phyloP scores from a whole-genome alignment of 1,284 basidiomycete genomes.

The Exsudoporus floridanus region DNA sequence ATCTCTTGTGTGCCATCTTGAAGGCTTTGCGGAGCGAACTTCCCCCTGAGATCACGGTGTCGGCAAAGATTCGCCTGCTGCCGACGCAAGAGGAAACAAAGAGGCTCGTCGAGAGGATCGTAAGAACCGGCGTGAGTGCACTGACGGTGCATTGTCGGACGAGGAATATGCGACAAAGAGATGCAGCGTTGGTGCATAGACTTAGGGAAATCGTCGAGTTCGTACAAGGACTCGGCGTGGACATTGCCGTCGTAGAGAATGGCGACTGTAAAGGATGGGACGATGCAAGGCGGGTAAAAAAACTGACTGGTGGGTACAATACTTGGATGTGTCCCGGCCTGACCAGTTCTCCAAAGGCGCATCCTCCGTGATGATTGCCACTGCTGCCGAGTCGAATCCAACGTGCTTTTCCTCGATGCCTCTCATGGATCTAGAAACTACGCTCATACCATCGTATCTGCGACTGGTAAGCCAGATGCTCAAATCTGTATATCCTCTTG shows the following conservation, averaged over 20 bases:
- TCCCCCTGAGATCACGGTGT: slow-evolving; percentile 77
- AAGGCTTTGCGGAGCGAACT: slow-evolving; percentile 73
- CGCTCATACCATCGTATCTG: slow-evolving; percentile 75
- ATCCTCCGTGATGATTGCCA: slow-evolving; percentile 95
- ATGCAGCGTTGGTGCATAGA: slow-evolving; percentile 78
- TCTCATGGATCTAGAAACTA: slow-evolving; percentile 66
- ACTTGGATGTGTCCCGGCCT: not conserved
- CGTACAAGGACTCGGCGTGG: slow-evolving; percentile 65
- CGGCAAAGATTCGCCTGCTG: slow-evolving; percentile 90
- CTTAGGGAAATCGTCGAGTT: slow-evolving; percentile 84
- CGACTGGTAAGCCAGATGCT: slow-evolving; percentile 58
- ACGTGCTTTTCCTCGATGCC: slow-evolving; percentile 79
- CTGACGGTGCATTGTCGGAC: slow-evolving; percentile 97
- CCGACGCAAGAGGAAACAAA: slow-evolving; percentile 86
- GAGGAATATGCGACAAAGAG: slow-evolving; percentile 85
- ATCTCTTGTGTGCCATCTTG: slow-evolving; percentile 86
- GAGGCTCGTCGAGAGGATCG: slow-evolving; percentile 82
- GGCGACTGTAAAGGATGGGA: slow-evolving; percentile 86
- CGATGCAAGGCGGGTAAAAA: slow-evolving; percentile 75
- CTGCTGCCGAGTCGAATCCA: slow-evolving; percentile 91
- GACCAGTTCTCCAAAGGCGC: slow-evolving; percentile 55
- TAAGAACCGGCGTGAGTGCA: slow-evolving; percentile 84
- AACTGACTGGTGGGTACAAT: slow-evolving; percentile 61
- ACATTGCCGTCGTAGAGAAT: slow-evolving; percentile 88
- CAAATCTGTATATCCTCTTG: not conserved